Percentiles rank a stretch among this genome's conserved stretches.
These are phyloP conservation scores for Aspergillus novoparasiticus DNA, from an alignment of 2,329 filamentous ascomycete genomes.

Conservation along the genomic window DNA sequence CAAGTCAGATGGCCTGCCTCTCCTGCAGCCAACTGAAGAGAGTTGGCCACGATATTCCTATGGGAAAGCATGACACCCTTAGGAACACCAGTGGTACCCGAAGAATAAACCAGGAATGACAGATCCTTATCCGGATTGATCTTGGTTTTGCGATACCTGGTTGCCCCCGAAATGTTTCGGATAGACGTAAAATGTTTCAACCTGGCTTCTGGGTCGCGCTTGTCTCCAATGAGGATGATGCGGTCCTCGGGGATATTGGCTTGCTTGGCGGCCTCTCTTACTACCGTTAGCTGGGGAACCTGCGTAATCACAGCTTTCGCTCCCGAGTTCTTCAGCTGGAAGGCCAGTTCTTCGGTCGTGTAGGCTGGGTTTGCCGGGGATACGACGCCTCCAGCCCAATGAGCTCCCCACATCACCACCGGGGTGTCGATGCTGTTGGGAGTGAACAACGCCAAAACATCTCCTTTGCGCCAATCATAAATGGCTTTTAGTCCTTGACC, in stretches of 20 bases:
- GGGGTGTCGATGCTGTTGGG: slow-evolving; percentile 87
- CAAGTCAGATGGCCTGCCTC: slow-evolving; percentile 61
- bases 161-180: slow-evolving; percentile 62
- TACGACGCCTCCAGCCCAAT: slow-evolving; percentile 80
- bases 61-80: slow-evolving; percentile 91
- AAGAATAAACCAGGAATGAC: slow-evolving; percentile 84
- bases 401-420: slow-evolving; percentile 72
- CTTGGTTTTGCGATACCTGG: slow-evolving; percentile 62
- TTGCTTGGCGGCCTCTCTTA: slow-evolving; percentile 66
- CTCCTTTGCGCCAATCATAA: slow-evolving; percentile 79
- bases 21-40: slow-evolving; percentile 56
- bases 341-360: slow-evolving; percentile 78
- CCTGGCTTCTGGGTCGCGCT: slow-evolving; percentile 56
- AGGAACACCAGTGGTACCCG: slow-evolving; percentile 85
- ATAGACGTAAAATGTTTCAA: slow-evolving; percentile 75
- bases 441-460: slow-evolving; percentile 80
- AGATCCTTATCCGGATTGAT: slow-evolving; percentile 71
- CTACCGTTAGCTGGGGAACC: slow-evolving; percentile 63
- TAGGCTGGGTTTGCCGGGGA: slow-evolving; percentile 90
- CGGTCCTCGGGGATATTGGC: slow-evolving; percentile 71
- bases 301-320: slow-evolving; percentile 79
- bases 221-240: slow-evolving; percentile 73
- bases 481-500: slow-evolving; percentile 74
- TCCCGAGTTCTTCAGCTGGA: slow-evolving; percentile 77
- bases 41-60: slow-evolving; percentile 77